These are phyloP conservation scores for Suhomyces chickasaworum DNA, from an alignment of 1,139 yeast species.

Conservation along the genomic window DNA sequence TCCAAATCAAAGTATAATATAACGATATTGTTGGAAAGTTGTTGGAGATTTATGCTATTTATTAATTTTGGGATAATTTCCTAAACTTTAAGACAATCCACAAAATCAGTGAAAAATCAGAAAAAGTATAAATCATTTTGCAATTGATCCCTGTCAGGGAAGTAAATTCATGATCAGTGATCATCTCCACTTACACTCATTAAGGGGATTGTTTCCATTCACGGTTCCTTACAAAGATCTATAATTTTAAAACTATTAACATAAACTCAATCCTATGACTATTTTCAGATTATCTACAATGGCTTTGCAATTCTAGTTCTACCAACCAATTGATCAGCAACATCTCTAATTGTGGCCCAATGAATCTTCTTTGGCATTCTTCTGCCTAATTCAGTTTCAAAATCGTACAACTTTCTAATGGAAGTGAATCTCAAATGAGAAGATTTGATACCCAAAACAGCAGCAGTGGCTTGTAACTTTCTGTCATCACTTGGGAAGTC, in stretches of 20 bases:
- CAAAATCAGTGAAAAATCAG: no score
- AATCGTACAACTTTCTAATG: constrained; percentile 75
- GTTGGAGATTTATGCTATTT: no score
- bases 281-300: background rate
- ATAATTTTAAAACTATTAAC: background rate
- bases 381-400: constrained; percentile 74
- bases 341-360: constrained; percentile 74
- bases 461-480: constrained; percentile 60
- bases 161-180: no score
- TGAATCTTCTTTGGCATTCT: constrained; percentile 90
- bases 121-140: no score
- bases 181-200: no score
- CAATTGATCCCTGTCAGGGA: no score
- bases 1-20: no score
- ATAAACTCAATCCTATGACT: constrained; percentile 1
- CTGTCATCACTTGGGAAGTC: constrained; percentile 39
- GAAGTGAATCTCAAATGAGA: constrained; percentile 76
- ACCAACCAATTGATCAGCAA: constrained; percentile 86
- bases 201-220: background rate
- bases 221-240: background rate
- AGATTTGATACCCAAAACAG: constrained; percentile 82
- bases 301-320: constrained; percentile 39
- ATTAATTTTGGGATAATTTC: no score
- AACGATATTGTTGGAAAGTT: no score
- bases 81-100: no score